Conservation (phyloP, 2,329 filamentous ascomycete species). For the Aspergillus sclerotialis region DNA sequence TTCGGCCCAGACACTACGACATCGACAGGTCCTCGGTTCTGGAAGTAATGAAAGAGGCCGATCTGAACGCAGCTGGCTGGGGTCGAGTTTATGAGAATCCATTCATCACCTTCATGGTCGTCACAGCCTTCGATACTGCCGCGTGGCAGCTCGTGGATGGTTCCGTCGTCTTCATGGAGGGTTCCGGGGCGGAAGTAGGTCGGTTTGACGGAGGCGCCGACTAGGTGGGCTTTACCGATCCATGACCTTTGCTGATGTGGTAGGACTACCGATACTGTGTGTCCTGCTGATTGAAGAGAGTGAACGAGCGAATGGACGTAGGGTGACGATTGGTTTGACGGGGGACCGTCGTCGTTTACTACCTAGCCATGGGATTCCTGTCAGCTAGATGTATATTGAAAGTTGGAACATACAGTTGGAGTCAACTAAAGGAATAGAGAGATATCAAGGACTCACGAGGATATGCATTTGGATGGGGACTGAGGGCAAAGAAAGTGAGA, state of each 20-base stretch:
- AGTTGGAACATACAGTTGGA: too few relatives aligned
- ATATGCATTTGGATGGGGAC: slow-evolving; percentile 40
- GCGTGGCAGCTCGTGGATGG: slow-evolving; percentile 55
- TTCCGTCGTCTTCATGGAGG: slow-evolving; percentile 58
- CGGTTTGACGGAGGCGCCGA: slow-evolving; percentile 79
- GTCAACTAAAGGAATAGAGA: background rate
- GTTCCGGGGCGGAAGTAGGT: slow-evolving; percentile 69
- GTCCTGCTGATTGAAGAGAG: slow-evolving; percentile 65
- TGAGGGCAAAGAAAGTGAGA: slow-evolving; percentile 3
- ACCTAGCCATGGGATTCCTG: slow-evolving; percentile 23
- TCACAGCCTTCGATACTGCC: slow-evolving; percentile 47
- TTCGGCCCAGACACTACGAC: slow-evolving; percentile 75
- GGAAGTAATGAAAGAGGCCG: slow-evolving; percentile 72
- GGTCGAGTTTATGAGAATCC: slow-evolving; percentile 74
- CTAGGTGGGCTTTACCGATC: slow-evolving; percentile 97
- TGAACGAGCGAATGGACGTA: slow-evolving; percentile 70
- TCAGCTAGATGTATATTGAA: slow-evolving; percentile 6
- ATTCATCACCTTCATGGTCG: slow-evolving; percentile 58
- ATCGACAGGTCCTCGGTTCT: slow-evolving; percentile 64
- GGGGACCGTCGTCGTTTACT: slow-evolving; percentile 72
- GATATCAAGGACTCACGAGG: slow-evolving; percentile 32
- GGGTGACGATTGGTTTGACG: slow-evolving; percentile 68
- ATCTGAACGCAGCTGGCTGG: slow-evolving; percentile 78
- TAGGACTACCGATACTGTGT: slow-evolving; percentile 84
- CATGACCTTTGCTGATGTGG: slow-evolving; percentile 90